phyloP scores from a whole-genome alignment of 1,284 basidiomycete genomes.

The Sanghuangporus weigelae region DNA sequence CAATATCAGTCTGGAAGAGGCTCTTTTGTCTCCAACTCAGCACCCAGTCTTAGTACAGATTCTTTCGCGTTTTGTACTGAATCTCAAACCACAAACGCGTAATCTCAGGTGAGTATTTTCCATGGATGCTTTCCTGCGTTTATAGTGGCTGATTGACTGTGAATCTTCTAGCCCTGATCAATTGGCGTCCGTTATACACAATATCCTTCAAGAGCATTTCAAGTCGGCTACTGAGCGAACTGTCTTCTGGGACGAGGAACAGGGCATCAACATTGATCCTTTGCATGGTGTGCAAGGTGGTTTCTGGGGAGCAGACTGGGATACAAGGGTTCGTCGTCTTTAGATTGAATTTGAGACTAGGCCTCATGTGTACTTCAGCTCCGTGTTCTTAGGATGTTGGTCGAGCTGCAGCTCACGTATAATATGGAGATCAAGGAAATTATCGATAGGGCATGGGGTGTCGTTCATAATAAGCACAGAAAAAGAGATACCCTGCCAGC shows the following conservation, averaged over 20 bases:
- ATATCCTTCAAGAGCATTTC: constrained; percentile 63
- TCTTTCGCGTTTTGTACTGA: constrained; percentile 68
- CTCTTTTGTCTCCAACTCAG: constrained; percentile 61
- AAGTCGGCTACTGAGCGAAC: constrained; percentile 61
- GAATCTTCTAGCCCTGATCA: constrained; percentile 54
- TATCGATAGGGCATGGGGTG: constrained; percentile 80
- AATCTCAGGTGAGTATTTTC: constrained; percentile 63
- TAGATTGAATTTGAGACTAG: constrained; percentile 8
- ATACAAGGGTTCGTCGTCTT: constrained; percentile 57
- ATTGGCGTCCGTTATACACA: constrained; percentile 63
- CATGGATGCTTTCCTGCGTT: neutral
- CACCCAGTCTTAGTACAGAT: constrained; percentile 65
- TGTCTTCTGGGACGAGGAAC: constrained; percentile 70
- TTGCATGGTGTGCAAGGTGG: constrained; percentile 56
- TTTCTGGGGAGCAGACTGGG: constrained; percentile 71
- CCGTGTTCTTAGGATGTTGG: constrained; percentile 70
- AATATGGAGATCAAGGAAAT: constrained; percentile 57
- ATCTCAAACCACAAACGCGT: constrained; percentile 77
- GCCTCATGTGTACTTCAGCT: constrained; percentile 41
- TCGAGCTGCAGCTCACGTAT: constrained; percentile 71
- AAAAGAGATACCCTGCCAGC: constrained; percentile 56
- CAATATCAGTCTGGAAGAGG: constrained; percentile 62
- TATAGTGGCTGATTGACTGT: neutral
- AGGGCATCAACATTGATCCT: constrained; percentile 62
- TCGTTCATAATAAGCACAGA: constrained; percentile 75